Evolutionary conservation across 2,329 filamentous ascomycete species (phyloP).

Genomic region (Claviceps capensis): DNA sequence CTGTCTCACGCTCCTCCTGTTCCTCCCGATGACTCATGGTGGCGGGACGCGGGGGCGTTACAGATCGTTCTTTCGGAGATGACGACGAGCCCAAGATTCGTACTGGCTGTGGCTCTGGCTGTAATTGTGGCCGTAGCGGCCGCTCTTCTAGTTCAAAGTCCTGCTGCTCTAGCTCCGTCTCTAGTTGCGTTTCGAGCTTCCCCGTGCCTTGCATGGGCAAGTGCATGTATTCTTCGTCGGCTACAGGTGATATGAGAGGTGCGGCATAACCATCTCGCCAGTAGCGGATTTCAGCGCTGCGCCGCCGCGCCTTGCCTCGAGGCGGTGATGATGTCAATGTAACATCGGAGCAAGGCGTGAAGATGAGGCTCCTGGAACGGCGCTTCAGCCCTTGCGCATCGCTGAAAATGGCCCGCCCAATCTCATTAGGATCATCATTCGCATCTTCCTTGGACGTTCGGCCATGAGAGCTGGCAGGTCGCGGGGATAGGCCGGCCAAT

Average conservation of each 20-base stretch:
- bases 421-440: slow-evolving; percentile 35
- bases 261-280: slow-evolving; percentile 48
- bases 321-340: neutral
- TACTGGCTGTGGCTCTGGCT: slow-evolving; percentile 14
- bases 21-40: neutral
- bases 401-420: slow-evolving; percentile 49
- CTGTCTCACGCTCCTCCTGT: neutral
- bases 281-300: slow-evolving; percentile 50
- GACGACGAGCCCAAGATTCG: slow-evolving; percentile 1
- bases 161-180: slow-evolving; percentile 13
- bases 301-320: slow-evolving; percentile 28
- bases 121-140: slow-evolving; percentile 12
- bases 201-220: slow-evolving; percentile 16
- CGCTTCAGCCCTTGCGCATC: slow-evolving; percentile 35
- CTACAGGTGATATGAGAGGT: slow-evolving; percentile 33
- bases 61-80: neutral
- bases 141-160: slow-evolving; percentile 14
- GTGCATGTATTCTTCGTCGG: slow-evolving; percentile 18
- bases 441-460: slow-evolving; percentile 25
- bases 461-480: slow-evolving; percentile 46
- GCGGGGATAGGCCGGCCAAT: slow-evolving; percentile 42
- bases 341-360: slow-evolving; percentile 29
- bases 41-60: neutral
- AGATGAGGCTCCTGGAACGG: slow-evolving; percentile 46
- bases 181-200: neutral